Evolutionary conservation across 768 basidiomycete genomes (phyloP), one percentile per base, ranked within the genome.

Genomic region (Termitomyces sp.): DNA sequence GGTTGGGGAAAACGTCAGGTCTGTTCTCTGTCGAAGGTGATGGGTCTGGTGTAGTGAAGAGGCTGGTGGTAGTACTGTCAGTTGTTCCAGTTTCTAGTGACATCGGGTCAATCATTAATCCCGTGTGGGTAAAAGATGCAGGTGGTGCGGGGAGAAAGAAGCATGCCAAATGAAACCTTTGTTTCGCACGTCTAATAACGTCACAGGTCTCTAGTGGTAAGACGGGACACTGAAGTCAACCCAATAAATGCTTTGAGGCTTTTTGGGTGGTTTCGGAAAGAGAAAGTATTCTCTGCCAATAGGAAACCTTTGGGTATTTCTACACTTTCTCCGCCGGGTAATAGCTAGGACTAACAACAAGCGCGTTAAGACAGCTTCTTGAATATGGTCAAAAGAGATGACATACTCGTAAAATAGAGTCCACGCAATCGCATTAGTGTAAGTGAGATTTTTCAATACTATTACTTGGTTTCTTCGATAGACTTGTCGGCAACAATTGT

Each of bases 401-500:
- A 50, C 49, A 17, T n/a, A 50, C 49, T 17, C 23, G 5, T 50
- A 17, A n/a, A 19, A 38, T 27, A 16, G 9, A 38, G 35, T 38
- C 25, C 37, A 40, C 6, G 10, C 21, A 37, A 35, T 49, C 40
- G 19, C 16, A 44, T 16, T 17, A 19, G 25, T 17, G 6, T 25
- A 35, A 38, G 23, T 38, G 27, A 4, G 10, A 51, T 27, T 23
- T 10, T 19, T 34, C n/a, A 21, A 32, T 35, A 47, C 35, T 19
- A 52, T 56, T 46, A 16, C 14, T 57, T 49, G 2, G 27, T 46
- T 35, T 51, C 38, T 37, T 8, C n/a, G 8, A 51, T 43, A 38
- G 25, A 38, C 40, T 49, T 45, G 31, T 57, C 57, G 6, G 40
- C 46, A 38, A 75, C 50, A 31, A 83, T 63, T 59, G 68, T 70